phyloP scores from a whole-genome alignment of 2,329 filamentous ascomycete genomes.

The Colletotrichum sp. region DNA sequence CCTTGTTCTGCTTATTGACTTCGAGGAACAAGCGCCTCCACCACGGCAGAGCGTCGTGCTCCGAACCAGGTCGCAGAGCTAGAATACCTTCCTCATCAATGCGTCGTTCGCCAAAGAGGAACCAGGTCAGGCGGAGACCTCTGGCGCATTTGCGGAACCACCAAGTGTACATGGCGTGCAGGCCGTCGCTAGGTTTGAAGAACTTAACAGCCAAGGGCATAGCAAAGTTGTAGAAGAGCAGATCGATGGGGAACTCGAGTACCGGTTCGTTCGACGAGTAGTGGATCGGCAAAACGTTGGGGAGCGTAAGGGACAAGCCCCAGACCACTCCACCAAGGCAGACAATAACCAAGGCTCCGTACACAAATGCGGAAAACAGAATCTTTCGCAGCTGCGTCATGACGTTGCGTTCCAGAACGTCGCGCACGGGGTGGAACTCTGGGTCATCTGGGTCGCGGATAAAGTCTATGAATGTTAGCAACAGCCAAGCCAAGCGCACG shows the following conservation, averaged over 20 bases:
- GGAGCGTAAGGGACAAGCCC: slow-evolving; percentile 74
- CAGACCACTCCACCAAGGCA: slow-evolving; percentile 96
- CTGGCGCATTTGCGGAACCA: slow-evolving; percentile 92
- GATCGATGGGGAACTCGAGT: slow-evolving; percentile 90
- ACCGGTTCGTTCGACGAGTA: slow-evolving; percentile 94
- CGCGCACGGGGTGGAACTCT: slow-evolving; percentile 95
- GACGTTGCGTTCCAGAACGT: slow-evolving; percentile 92
- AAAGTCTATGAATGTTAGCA: slow-evolving; percentile 68
- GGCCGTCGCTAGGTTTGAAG: slow-evolving; percentile 82
- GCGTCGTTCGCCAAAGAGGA: slow-evolving; percentile 85
- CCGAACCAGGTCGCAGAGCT: slow-evolving; percentile 44
- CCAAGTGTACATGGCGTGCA: slow-evolving; percentile 90
- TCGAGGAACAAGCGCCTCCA: slow-evolving; percentile 53
- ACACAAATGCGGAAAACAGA: slow-evolving; percentile 92
- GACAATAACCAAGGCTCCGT: slow-evolving; percentile 88
- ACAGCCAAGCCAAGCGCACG: neutral
- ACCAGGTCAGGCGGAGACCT: slow-evolving; percentile 82
- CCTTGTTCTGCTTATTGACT: slow-evolving; percentile 42
- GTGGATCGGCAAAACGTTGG: slow-evolving; percentile 83
- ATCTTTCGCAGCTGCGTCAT: slow-evolving; percentile 95
- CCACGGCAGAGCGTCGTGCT: slow-evolving; percentile 35
- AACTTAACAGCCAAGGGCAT: slow-evolving; percentile 87
- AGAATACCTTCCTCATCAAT: slow-evolving; percentile 82
- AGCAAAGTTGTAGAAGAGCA: slow-evolving; percentile 96
- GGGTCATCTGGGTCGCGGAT: slow-evolving; percentile 98